phyloP scores from a whole-genome alignment of 257 asterid species.

The Eucommia ulmoides region DNA sequence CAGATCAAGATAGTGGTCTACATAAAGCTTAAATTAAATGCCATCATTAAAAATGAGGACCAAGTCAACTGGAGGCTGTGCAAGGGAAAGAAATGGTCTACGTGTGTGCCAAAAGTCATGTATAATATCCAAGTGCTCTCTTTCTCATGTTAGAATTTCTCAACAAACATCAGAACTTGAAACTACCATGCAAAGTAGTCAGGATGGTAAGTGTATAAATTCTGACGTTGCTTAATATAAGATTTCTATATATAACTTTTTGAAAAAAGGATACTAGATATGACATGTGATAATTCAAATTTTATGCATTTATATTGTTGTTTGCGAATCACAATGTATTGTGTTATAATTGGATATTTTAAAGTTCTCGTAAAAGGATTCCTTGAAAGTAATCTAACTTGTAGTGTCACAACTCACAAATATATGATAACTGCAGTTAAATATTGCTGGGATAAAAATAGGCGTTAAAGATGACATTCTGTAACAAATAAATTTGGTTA shows the following conservation, averaged over 20 bases:
- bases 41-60: slow-evolving; percentile 86
- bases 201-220: slow-evolving; percentile 37
- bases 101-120: slow-evolving; percentile 60
- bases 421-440: too few relatives aligned
- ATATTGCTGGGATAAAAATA: too few relatives aligned
- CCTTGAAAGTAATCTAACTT: not conserved
- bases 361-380: not conserved
- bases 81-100: slow-evolving; percentile 57
- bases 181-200: slow-evolving; percentile 20
- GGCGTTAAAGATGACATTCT: too few relatives aligned
- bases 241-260: not conserved
- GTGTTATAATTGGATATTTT: not conserved
- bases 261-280: not conserved
- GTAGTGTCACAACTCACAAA: not conserved
- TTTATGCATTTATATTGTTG: too few relatives aligned
- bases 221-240: not conserved
- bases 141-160: slow-evolving; percentile 36
- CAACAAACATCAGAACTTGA: slow-evolving; percentile 31
- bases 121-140: slow-evolving; percentile 60
- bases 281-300: not conserved
- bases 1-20: slow-evolving; percentile 22
- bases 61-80: slow-evolving; percentile 40
- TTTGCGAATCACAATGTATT: too few relatives aligned
- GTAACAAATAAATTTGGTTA: too few relatives aligned
- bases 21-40: slow-evolving; percentile 45